Evolutionary conservation across 2,329 filamentous ascomycete species (phyloP).

Genomic region (Neopestalotiopsis rosae): DNA sequence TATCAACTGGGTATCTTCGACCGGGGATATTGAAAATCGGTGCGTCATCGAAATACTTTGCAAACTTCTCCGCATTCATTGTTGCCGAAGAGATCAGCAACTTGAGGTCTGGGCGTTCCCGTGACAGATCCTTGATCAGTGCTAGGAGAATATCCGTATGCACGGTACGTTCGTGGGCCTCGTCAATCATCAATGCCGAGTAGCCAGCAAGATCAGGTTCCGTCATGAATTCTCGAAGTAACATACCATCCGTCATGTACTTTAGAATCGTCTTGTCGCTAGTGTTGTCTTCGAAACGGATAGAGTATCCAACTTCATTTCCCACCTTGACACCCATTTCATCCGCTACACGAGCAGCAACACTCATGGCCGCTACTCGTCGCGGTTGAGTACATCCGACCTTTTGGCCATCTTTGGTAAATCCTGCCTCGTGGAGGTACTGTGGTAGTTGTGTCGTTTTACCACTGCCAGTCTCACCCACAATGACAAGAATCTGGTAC

Average conservation of each 20-base stretch:
- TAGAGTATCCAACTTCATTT: conserved; percentile 90
- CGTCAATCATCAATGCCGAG: conserved; percentile 92
- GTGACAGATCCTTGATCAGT: conserved; percentile 85
- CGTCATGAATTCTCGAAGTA: conserved; percentile 87
- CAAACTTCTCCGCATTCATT: conserved; percentile 92
- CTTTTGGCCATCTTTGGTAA: conserved; percentile 82
- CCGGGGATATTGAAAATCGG: conserved; percentile 96
- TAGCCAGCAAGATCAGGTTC: conserved; percentile 85
- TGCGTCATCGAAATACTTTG: conserved; percentile 87
- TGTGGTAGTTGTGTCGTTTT: conserved; percentile 97
- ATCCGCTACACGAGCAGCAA: conserved; percentile 93
- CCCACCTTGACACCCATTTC: conserved; percentile 91
- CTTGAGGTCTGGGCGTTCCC: conserved; percentile 84
- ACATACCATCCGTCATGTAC: conserved; percentile 98
- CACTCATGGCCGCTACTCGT: conserved; percentile 95
- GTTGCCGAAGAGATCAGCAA: conserved; percentile 93
- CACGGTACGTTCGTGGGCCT: conserved; percentile 93
- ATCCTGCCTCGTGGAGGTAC: conserved; percentile 90
- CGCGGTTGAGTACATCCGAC: conserved; percentile 94
- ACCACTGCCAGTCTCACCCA: conserved; percentile 92
- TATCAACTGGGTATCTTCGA: conserved; percentile 85
- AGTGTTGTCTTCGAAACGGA: conserved; percentile 92
- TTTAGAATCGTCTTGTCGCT: conserved; percentile 91
- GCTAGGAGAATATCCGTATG: conserved; percentile 90
- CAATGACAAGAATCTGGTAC: conserved; percentile 87